Evolutionary conservation across 75 land plant species (phyloP).

Genomic region (Cupressus sempervirens): DNA sequence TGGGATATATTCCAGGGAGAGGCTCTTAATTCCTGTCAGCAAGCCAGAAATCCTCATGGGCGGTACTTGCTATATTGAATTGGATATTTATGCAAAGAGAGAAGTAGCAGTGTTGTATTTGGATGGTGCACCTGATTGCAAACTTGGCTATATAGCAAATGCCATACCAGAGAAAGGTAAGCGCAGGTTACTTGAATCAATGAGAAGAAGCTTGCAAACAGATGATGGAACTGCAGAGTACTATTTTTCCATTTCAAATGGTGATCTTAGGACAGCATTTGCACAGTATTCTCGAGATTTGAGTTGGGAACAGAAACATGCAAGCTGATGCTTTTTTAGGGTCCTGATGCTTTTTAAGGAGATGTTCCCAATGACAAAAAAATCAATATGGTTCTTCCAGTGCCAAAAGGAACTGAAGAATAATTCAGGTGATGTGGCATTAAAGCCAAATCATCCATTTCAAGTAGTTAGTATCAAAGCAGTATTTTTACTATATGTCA

Average conservation of each 20-base stretch:
- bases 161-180: slow-evolving; percentile 30
- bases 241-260: slow-evolving; percentile 74
- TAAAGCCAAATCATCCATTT: not conserved
- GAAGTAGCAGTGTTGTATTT: slow-evolving; percentile 85
- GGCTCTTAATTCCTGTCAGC: slow-evolving; percentile 72
- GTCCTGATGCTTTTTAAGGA: not conserved
- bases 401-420: not conserved
- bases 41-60: slow-evolving; percentile 53
- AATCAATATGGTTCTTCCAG: not conserved
- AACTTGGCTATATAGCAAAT: slow-evolving; percentile 10
- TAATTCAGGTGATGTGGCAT: not conserved
- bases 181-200: slow-evolving; percentile 55
- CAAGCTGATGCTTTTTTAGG: no score
- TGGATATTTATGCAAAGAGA: slow-evolving; percentile 68
- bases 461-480: not conserved
- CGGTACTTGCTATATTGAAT: slow-evolving; percentile 75
- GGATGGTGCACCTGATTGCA: slow-evolving; percentile 48
- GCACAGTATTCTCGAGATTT: slow-evolving; percentile 62
- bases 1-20: slow-evolving; percentile 85
- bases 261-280: slow-evolving; percentile 73
- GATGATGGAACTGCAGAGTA: slow-evolving; percentile 88
- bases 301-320: slow-evolving; percentile 54
- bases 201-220: slow-evolving; percentile 75
- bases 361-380: not conserved
- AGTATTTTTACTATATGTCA: not conserved